Evolutionary conservation across 129 eudicot genomes (phyloP).

Genomic region (carrot (Daucus carota)): DNA sequence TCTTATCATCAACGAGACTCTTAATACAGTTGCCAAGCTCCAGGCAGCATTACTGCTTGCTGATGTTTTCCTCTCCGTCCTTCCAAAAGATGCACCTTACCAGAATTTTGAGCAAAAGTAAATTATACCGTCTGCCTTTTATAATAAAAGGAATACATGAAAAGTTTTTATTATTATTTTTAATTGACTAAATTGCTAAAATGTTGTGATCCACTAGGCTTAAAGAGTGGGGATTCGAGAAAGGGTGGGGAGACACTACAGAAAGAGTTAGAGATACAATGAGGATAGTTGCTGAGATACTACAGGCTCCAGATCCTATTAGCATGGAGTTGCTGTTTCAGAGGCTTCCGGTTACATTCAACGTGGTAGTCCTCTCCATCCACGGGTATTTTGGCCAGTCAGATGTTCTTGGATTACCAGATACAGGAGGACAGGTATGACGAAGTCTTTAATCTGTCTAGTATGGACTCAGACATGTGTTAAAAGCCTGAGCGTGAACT

Average conservation of each 20-base stretch:
- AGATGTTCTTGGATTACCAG: conserved; percentile 88
- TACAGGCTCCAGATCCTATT: conserved; percentile 75
- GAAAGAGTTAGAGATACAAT: conserved; percentile 66
- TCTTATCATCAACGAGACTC: conserved; percentile 72
- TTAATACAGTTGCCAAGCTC: conserved; percentile 56
- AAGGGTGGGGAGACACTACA: conserved; percentile 82
- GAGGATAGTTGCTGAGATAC: conserved; percentile 63
- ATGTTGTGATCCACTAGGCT: conserved; percentile 35
- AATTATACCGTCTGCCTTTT: background rate
- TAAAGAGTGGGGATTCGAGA: conserved; percentile 85
- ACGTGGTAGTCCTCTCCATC: conserved; percentile 55
- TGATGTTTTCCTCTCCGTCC: conserved; percentile 61
- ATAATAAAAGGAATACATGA: background rate
- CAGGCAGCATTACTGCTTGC: conserved; percentile 65
- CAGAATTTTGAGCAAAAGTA: conserved; percentile 64
- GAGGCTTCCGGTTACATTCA: conserved; percentile 64
- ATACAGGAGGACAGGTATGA: conserved; percentile 86
- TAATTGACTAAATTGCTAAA: background rate
- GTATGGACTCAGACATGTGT: background rate
- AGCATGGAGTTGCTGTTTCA: conserved; percentile 60
- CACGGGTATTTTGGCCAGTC: conserved; percentile 88
- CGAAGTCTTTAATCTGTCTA: background rate
- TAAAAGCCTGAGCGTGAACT: background rate
- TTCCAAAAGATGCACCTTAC: conserved; percentile 55
- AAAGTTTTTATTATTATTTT: background rate